Evolutionary conservation across 139 green algal genomes (phyloP).

Genomic region (Parachlorella kessleri): DNA sequence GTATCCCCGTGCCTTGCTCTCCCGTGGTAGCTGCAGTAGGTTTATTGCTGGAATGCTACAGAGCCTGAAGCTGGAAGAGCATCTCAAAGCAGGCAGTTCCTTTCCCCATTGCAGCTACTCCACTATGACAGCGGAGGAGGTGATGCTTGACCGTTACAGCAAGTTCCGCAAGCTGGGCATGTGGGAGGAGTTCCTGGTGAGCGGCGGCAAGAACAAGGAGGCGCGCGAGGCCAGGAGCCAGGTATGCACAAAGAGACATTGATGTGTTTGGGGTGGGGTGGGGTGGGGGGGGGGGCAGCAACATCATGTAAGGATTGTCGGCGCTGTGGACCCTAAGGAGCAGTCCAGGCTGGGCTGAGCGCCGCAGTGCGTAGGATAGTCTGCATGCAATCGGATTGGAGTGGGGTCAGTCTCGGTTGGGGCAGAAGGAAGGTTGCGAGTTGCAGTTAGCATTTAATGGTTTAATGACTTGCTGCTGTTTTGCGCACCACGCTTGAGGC

Average conservation of each 20-base stretch:
- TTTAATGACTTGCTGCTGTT: not conserved
- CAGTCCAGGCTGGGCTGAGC: not conserved
- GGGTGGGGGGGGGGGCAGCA: no score
- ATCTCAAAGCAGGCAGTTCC: no score
- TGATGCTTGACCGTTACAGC: conserved; percentile 85
- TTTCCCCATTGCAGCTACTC: conserved; percentile 67
- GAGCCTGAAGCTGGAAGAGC: no score
- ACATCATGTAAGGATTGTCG: no score
- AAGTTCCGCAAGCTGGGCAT: conserved; percentile 51
- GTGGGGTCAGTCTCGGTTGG: not conserved
- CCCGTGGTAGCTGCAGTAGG: no score
- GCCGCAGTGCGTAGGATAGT: not conserved
- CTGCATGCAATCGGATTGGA: not conserved
- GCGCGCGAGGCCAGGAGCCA: conserved; percentile 52
- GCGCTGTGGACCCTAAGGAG: no score
- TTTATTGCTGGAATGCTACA: no score
- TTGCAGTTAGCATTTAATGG: not conserved
- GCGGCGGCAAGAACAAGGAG: conserved; percentile 65
- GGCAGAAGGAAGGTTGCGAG: no score
- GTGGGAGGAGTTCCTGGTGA: conserved; percentile 53
- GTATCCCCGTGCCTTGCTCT: no score
- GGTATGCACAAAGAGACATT: conserved; percentile 27
- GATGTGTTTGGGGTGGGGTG: not conserved
- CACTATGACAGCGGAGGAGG: conserved; percentile 72
- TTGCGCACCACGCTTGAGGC: no score